Evolutionary conservation across 73 alveolate species (phyloP).

Genomic region (Tetrahymena borealis): DNA sequence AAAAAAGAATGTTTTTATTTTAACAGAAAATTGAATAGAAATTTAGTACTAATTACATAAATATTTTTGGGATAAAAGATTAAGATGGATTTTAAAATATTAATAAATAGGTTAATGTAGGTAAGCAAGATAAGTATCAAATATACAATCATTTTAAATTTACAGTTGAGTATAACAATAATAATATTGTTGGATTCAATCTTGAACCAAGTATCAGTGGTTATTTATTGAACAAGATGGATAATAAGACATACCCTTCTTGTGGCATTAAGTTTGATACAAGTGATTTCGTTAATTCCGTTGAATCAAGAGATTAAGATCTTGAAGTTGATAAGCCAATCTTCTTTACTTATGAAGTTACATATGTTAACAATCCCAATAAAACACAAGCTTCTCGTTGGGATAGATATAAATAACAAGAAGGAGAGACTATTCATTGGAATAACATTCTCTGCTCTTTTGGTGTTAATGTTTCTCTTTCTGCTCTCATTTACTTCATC

Average conservation of each 20-base stretch:
- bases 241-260: not conserved
- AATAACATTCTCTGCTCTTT: not conserved
- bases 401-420: not conserved
- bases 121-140: not conserved
- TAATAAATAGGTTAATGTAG: not conserved
- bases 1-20: too few species aligned
- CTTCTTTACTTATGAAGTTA: not conserved
- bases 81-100: too few species aligned
- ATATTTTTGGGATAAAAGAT: too few species aligned
- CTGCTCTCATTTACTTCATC: not conserved
- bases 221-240: not conserved
- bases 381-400: not conserved
- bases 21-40: not conserved
- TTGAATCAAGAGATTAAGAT: not conserved
- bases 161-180: not conserved
- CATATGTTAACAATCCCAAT: not conserved
- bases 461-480: not conserved
- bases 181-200: not conserved
- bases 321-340: not conserved
- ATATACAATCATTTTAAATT: not conserved
- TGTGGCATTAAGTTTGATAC: not conserved
- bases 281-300: not conserved
- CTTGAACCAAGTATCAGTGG: not conserved
- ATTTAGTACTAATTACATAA: too few species aligned
- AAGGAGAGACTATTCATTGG: not conserved